phyloP scores from a whole-genome alignment of 2,329 filamentous ascomycete genomes.

The Aspergillus carbonarius region DNA sequence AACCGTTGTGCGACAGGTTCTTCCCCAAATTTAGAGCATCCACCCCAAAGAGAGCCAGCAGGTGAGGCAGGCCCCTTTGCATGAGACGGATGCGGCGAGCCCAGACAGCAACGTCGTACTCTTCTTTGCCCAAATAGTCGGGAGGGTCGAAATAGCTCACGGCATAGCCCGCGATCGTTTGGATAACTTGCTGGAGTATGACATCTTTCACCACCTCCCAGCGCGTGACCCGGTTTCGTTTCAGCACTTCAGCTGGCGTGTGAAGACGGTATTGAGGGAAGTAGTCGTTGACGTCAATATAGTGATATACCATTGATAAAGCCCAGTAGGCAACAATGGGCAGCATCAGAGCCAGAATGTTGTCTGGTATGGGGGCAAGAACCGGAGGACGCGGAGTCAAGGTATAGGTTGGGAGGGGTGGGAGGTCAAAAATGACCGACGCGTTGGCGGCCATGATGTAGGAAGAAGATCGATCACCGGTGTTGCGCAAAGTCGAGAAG shows the following conservation, averaged over 20 bases:
- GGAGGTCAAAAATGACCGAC: constrained; percentile 57
- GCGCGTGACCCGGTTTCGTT: constrained; percentile 81
- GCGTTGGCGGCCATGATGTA: constrained; percentile 36
- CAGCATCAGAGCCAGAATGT: constrained; percentile 70
- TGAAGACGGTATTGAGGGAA: constrained; percentile 92
- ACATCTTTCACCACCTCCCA: constrained; percentile 89
- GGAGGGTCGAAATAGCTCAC: constrained; percentile 71
- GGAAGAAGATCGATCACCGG: constrained; percentile 8
- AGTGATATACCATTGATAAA: constrained; percentile 81
- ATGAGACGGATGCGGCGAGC: constrained; percentile 76
- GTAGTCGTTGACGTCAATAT: constrained; percentile 79
- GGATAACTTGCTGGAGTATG: constrained; percentile 85
- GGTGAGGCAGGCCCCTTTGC: constrained; percentile 71
- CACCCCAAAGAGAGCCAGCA: constrained; percentile 71
- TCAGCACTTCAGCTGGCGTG: constrained; percentile 85
- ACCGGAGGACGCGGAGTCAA: constrained; percentile 69
- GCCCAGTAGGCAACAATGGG: constrained; percentile 87
- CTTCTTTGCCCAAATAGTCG: constrained; percentile 72
- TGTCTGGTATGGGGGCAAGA: constrained; percentile 76
- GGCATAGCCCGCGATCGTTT: constrained; percentile 68
- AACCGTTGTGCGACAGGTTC: constrained; percentile 64
- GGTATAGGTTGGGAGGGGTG: constrained; percentile 81
- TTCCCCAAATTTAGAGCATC: constrained; percentile 74
- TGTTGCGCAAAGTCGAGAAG: constrained; percentile 2
- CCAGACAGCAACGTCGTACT: constrained; percentile 88